These are phyloP conservation scores for Anisogramma anomala DNA, from an alignment of 2,329 filamentous ascomycete genomes.

Conservation along the genomic window DNA sequence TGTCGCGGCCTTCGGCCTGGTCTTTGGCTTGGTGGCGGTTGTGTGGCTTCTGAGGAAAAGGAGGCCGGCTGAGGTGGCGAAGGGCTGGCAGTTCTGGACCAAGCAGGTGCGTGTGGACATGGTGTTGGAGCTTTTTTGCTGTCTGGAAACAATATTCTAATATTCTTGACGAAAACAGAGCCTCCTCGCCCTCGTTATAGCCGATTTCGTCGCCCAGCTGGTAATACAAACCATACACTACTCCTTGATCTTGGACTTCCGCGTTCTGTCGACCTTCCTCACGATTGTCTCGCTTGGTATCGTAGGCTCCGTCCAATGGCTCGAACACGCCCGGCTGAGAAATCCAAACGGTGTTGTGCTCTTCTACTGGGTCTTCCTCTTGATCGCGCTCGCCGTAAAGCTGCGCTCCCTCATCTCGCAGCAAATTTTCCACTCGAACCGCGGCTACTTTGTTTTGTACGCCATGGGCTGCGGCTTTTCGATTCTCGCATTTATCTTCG, in stretches of 20 bases:
- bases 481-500: conserved; percentile 59
- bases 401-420: conserved; percentile 76
- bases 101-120: conserved; percentile 59
- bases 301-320: conserved; percentile 70
- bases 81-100: conserved; percentile 85
- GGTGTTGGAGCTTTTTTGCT: not conserved
- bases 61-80: conserved; percentile 53
- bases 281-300: conserved; percentile 62
- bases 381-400: conserved; percentile 70
- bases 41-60: conserved; percentile 68
- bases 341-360: conserved; percentile 80
- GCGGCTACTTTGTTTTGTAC: conserved; percentile 70
- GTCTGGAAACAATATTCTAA: too few species aligned
- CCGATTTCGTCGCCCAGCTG: conserved; percentile 60
- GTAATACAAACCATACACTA: conserved; percentile 63
- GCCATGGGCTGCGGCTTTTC: conserved; percentile 60
- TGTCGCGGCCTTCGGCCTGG: conserved; percentile 67
- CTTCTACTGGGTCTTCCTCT: conserved; percentile 83
- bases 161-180: conserved; percentile 24
- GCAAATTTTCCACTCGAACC: conserved; percentile 51
- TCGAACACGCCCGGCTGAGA: conserved; percentile 72
- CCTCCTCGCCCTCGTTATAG: conserved; percentile 57
- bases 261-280: conserved; percentile 68
- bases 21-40: conserved; percentile 65
- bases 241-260: conserved; percentile 68